Base-by-base conservation (phyloP, 306 rosid species). In the Cicer bijugum region DNA sequence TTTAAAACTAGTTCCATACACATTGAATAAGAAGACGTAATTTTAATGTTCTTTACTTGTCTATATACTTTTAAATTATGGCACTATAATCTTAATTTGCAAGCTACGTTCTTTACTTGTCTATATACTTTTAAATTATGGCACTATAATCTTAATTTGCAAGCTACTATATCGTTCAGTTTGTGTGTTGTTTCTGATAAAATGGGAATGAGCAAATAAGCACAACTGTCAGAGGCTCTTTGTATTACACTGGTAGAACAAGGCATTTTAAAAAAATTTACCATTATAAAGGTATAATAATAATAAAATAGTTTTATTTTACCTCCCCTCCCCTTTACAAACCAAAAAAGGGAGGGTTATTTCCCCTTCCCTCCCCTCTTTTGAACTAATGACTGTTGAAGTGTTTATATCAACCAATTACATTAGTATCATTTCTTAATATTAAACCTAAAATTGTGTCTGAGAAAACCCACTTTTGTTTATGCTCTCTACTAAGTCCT, bases 381-480 rank as follows among this genome's bases (percentile, higher is more conserved):
- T 33, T 57, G 40, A 20, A 57, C 9, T 12, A 17, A 56, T 52
- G 67, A 50, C 20, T 35, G 66, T 12, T 35, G 7, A 6, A 65
- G 9, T 44, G 20, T 52, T 12, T 37, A 51, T 35, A 16, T 19
- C 58, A 71, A 78, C 72, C 60, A 53, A 68, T 16, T 14, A 28
- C 42, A 52, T 52, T 46, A 7, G 39, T 46, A 69, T 16, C 6
- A 62, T 63, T 42, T 63, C 47, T 40, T 17, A 78, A 65, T 55
- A n/a, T 69, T 56, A 56, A 63, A 56, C 78, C 57, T 15, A 11
- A 69, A n/a, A 4, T 56, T 64, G 44, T 48, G 20, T 4, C 8
- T 12, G n/a, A 19, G 56, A 66, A 46, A 39, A 2, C 48, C 57
- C 59, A 20, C 37, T 39, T 68, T 53, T 15, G 38, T 28, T 16